phyloP scores from a whole-genome alignment of 1,284 basidiomycete species.

The Papiliotrema fonsecae region DNA sequence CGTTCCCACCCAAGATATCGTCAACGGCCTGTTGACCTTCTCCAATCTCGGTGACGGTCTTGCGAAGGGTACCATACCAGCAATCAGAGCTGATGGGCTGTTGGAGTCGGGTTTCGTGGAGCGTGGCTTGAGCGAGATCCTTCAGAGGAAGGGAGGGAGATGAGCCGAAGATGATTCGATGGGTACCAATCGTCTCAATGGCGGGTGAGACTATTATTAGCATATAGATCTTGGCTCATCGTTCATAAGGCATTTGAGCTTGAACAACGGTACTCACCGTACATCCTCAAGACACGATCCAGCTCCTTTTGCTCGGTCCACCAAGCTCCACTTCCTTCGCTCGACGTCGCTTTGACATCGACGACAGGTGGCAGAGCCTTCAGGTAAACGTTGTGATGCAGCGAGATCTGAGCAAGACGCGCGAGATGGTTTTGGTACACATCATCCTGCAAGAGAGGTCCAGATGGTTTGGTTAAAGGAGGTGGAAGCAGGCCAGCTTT shows the following conservation, averaged over 20 bases:
- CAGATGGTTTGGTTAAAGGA: conserved; percentile 65
- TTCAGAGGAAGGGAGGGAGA: conserved; percentile 45
- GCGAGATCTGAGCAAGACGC: conserved; percentile 67
- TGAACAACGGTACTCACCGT: conserved; percentile 57
- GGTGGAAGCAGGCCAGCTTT: conserved; percentile 78
- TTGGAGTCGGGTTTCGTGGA: conserved; percentile 19
- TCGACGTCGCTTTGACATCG: conserved; percentile 49
- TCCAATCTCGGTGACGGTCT: conserved; percentile 74
- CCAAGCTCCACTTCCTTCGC: conserved; percentile 37
- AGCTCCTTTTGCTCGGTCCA: conserved; percentile 59
- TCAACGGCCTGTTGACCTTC: conserved; percentile 66
- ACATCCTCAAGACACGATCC: conserved; percentile 79
- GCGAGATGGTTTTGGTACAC: conserved; percentile 70
- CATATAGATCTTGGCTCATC: not conserved
- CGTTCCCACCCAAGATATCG: conserved; percentile 37
- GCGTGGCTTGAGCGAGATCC: conserved; percentile 8
- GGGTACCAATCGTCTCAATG: conserved; percentile 60
- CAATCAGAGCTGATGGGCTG: conserved; percentile 54
- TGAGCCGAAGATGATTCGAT: conserved; percentile 58
- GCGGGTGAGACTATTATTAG: conserved; percentile 46
- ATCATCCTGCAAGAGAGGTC: conserved; percentile 70
- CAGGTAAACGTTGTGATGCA: conserved; percentile 66
- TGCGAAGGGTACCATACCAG: conserved; percentile 77
- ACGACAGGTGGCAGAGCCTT: conserved; percentile 76
- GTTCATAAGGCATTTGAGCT: not conserved